These are phyloP conservation scores for Ceratobasidium sp. DNA, from an alignment of 1,284 basidiomycete genomes.

Conservation along the genomic window DNA sequence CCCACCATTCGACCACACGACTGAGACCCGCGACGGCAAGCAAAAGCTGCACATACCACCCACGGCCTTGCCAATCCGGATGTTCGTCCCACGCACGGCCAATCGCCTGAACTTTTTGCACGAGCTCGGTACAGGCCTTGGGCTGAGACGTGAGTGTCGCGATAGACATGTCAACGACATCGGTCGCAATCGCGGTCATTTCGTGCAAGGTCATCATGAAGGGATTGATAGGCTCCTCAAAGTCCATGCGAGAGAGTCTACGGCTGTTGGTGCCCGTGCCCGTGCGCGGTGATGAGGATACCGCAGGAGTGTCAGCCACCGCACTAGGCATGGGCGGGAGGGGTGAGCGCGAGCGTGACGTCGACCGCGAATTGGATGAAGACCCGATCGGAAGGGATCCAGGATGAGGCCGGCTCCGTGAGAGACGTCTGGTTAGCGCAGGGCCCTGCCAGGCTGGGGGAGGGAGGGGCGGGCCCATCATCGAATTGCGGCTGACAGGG, in stretches of 20 bases:
- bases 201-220: constrained; percentile 92
- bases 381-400: constrained; percentile 67
- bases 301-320: constrained; percentile 52
- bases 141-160: constrained; percentile 84
- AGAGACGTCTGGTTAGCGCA: constrained; percentile 60
- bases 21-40: constrained; percentile 96
- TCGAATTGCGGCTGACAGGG: constrained; percentile 44
- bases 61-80: constrained; percentile 96
- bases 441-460: constrained; percentile 55
- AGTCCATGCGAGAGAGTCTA: constrained; percentile 67
- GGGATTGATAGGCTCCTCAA: constrained; percentile 62
- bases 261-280: constrained; percentile 50
- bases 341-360: constrained; percentile 93
- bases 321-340: constrained; percentile 67
- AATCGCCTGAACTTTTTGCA: constrained; percentile 88
- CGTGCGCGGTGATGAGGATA: constrained; percentile 37
- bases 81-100: constrained; percentile 97
- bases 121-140: constrained; percentile 84
- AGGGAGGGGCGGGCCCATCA: constrained; percentile 48
- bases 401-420: constrained; percentile 80
- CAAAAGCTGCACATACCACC: constrained; percentile 97
- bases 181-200: constrained; percentile 93
- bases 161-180: constrained; percentile 90
- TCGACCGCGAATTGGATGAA: constrained; percentile 89
- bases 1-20: constrained; percentile 99